Evolutionary conservation across 73 alveolate species (phyloP).

Genomic region (Paramecium sexaurelia): DNA sequence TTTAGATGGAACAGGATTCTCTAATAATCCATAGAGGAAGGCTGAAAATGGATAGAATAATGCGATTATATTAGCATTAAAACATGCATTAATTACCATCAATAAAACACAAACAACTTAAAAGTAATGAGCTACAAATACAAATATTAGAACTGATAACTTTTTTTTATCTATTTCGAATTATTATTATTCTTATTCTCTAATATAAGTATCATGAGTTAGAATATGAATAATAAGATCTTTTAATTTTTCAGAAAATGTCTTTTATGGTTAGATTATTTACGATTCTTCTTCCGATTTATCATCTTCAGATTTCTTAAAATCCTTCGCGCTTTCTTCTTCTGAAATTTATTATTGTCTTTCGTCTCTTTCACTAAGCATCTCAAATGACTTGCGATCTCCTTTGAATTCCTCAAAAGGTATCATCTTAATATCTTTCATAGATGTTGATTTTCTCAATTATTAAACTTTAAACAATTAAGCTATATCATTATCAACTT

Average conservation of each 20-base stretch:
- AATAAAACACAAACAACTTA: constrained; percentile 46
- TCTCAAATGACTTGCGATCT: neutral
- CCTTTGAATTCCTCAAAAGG: neutral
- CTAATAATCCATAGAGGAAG: constrained; percentile 71
- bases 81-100: constrained; percentile 51
- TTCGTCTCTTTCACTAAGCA: neutral
- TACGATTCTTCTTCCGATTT: neutral
- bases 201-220: constrained; percentile 33
- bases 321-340: neutral
- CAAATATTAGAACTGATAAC: constrained; percentile 27
- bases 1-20: constrained; percentile 72
- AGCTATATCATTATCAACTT: neutral
- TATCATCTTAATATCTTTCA: neutral
- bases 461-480: neutral
- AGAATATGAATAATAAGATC: neutral
- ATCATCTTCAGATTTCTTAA: neutral
- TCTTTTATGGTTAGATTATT: neutral
- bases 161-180: constrained; percentile 18
- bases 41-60: constrained; percentile 68
- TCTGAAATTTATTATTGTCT: neutral
- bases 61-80: constrained; percentile 70
- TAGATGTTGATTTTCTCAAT: neutral
- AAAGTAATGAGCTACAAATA: constrained; percentile 53
- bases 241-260: neutral
- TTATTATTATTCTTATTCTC: constrained; percentile 2